A percentile compares a stretch with the other conserved stretches of the same genome.
phyloP scores from a whole-genome alignment of 2,329 filamentous ascomycete species.

The Calonectria henricotiae region DNA sequence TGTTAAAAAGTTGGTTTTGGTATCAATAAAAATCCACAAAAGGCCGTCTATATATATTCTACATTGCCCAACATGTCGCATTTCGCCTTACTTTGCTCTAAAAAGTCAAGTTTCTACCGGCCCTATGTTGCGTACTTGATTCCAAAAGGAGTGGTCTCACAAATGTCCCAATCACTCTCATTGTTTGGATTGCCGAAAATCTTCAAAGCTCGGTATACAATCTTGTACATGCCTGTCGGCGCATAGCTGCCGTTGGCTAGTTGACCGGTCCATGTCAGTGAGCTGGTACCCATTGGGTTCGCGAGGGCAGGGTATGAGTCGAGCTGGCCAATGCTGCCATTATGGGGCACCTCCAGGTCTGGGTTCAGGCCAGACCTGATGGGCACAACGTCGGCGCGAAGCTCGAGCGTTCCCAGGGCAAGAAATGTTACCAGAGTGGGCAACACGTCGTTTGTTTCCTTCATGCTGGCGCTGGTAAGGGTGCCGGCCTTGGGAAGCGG shows the following conservation, averaged over 20 bases:
- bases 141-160: slow-evolving; percentile 62
- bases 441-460: slow-evolving; percentile 53
- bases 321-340: slow-evolving; percentile 64
- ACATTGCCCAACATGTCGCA: background rate
- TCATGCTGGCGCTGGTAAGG: slow-evolving; percentile 18
- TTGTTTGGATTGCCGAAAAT: slow-evolving; percentile 67
- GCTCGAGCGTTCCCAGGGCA: slow-evolving; percentile 63
- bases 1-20: slow-evolving; percentile 6
- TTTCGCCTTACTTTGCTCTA: background rate
- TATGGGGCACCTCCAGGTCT: slow-evolving; percentile 52
- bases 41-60: background rate
- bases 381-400: slow-evolving; percentile 65
- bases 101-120: slow-evolving; percentile 2
- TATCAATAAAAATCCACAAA: slow-evolving; percentile 17
- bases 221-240: slow-evolving; percentile 67
- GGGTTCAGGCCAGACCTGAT: slow-evolving; percentile 48
- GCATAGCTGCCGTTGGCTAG: slow-evolving; percentile 66
- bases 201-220: slow-evolving; percentile 66
- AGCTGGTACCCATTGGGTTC: slow-evolving; percentile 49
- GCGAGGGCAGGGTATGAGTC: slow-evolving; percentile 61
- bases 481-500: slow-evolving; percentile 61
- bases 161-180: slow-evolving; percentile 65
- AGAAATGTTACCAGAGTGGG: slow-evolving; percentile 62
- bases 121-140: slow-evolving; percentile 61
- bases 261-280: slow-evolving; percentile 63